A percentile compares a stretch with the other conserved stretches of the same genome.
phyloP scores from a whole-genome alignment of 352 stramenopile species.

The Albugo laibachii region DNA sequence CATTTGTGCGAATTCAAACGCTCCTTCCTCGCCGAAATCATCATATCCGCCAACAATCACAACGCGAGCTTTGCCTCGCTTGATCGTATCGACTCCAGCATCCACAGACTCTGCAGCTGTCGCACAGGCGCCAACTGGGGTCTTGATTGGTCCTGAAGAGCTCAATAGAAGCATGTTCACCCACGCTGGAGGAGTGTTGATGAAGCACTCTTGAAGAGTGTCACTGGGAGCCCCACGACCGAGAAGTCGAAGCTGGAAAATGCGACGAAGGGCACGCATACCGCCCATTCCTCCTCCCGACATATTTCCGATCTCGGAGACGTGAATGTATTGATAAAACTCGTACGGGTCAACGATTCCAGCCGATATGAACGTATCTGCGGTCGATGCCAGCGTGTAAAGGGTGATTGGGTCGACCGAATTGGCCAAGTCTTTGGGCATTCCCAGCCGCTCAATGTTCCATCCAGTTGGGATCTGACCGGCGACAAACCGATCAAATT shows the following conservation, averaged over 20 bases:
- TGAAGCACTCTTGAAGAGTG: conserved; percentile 70
- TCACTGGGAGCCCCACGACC: conserved; percentile 63
- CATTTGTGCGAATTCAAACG: conserved; percentile 81
- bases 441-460: conserved; percentile 56
- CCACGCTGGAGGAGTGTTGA: conserved; percentile 77
- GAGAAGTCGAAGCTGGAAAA: conserved; percentile 48
- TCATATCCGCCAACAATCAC: conserved; percentile 75
- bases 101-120: conserved; percentile 76
- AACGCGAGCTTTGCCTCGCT: conserved; percentile 67
- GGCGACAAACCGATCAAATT: conserved; percentile 72
- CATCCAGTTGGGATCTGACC: conserved; percentile 79
- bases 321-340: conserved; percentile 83
- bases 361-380: conserved; percentile 58
- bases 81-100: conserved; percentile 77
- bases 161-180: conserved; percentile 80
- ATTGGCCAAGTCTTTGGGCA: conserved; percentile 65
- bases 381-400: conserved; percentile 49
- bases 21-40: conserved; percentile 71
- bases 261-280: conserved; percentile 51
- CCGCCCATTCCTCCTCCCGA: conserved; percentile 69
- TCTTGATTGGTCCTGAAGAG: conserved; percentile 79
- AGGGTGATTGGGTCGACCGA: conserved; percentile 64
- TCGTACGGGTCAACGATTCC: conserved; percentile 80
- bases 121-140: conserved; percentile 64
- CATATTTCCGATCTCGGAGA: conserved; percentile 73